Base-by-base conservation (phyloP, 352 stramenopile species). In the Phytophthora parvispora region DNA sequence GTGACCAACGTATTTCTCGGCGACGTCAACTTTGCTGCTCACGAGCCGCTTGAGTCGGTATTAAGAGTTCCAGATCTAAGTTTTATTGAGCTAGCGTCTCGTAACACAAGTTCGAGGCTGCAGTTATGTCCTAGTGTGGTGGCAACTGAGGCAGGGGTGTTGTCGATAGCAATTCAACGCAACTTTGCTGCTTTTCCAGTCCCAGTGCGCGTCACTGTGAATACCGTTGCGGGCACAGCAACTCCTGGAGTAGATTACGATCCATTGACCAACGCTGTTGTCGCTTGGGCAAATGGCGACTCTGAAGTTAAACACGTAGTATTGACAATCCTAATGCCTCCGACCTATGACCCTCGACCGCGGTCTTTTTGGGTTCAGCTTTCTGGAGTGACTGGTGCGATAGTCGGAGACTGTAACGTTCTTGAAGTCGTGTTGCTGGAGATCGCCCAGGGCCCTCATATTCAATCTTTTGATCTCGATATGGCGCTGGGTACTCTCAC, bases 301-400 rank as follows among this genome's bases (percentile, higher is more conserved):
- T 58, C n/a, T 9, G 40, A 64, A 0, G 57, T 68, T 34, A 91
- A 94, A 47, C 47, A 72, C 0, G 52, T 94, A 3, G 45, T 64
- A 0, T 6, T 95, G 27, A 74, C 36, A 13, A 78, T 95, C 7
- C 48, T 87, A 8, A 58, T 72, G 4, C 81, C 84, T 0, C 49
- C 57, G 12, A 60, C 25, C 38, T 89, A 86, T 22, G 85, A 86
- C 43, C 66, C 69, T 2, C 62, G 63, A 4, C 49, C 57, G 4
- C 80, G 81, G 4, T 80, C 67, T 13, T 89, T 94, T 20, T 80
- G 67, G 42, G 45, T 94, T 15, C 76, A 89, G 58, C 76, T 94
- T 16, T 64, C 60, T 20, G 64, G 45, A n/a, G 71, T 84, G n/a
- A 73, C 22, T 36, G 81, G 81, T 20, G 72, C 84, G 22, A 67